phyloP scores from a whole-genome alignment of 306 rosid species.

The Abrus pulchellus region DNA sequence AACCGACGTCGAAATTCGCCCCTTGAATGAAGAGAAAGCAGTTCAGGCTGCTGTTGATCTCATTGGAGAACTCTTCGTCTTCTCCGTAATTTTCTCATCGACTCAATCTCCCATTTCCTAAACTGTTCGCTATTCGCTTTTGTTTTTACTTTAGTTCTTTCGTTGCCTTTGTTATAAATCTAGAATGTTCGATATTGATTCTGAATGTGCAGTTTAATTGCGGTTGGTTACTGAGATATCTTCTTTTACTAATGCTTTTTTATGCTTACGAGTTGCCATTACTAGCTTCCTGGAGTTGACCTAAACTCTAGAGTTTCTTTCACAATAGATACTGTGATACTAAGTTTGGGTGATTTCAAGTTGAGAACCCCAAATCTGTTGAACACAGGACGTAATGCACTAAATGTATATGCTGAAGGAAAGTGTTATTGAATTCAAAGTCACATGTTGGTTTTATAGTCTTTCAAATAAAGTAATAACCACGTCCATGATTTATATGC shows the following conservation, averaged over 20 bases:
- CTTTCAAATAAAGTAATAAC: too few species aligned
- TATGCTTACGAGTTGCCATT: not conserved
- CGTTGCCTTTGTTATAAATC: not conserved
- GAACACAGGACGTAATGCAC: too few species aligned
- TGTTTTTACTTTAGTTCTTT: not conserved
- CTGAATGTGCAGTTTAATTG: not conserved
- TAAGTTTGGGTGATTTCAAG: slow-evolving; percentile 20
- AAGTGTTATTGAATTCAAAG: too few species aligned
- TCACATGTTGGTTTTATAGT: too few species aligned
- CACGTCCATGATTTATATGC: too few species aligned
- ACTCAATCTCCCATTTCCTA: too few species aligned
- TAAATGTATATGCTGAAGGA: too few species aligned
- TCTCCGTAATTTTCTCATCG: slow-evolving; percentile 58
- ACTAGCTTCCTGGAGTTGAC: not conserved
- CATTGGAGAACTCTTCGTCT: slow-evolving; percentile 89
- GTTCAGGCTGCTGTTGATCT: slow-evolving; percentile 92
- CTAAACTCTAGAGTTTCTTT: not conserved
- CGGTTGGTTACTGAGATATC: too few species aligned
- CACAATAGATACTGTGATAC: not conserved
- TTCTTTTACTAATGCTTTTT: not conserved
- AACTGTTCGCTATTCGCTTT: too few species aligned
- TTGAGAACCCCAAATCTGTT: not conserved
- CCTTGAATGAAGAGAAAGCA: slow-evolving; percentile 93
- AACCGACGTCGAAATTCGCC: slow-evolving; percentile 87
- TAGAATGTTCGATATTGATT: not conserved